phyloP scores from a whole-genome alignment of 139 green algal species.

The Diplosphaera chodatii region DNA sequence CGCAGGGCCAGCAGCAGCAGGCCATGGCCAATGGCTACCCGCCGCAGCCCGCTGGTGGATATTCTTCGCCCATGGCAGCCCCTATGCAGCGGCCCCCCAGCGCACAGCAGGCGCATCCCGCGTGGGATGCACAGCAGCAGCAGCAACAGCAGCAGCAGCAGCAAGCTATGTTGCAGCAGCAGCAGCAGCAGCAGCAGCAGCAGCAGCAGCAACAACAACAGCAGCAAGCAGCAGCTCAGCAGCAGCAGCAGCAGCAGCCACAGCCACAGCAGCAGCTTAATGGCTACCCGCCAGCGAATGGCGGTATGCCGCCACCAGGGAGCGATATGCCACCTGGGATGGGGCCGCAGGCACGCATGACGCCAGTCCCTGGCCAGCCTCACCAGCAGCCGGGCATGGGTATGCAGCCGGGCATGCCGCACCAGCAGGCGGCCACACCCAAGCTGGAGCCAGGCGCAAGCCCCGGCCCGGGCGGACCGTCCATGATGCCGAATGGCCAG shows the following conservation, averaged over 20 bases:
- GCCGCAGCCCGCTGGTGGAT: conserved; percentile 7
- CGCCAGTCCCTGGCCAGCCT: too few relatives aligned
- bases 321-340: neutral
- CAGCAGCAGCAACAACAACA: neutral
- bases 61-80: conserved; percentile 11
- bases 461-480: neutral
- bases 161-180: neutral
- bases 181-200: conserved; percentile 1
- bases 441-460: neutral
- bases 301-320: neutral
- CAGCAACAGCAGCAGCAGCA: neutral
- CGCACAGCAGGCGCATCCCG: conserved; percentile 3
- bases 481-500: neutral
- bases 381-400: neutral
- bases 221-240: neutral
- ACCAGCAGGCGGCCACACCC: neutral
- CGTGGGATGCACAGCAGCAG: neutral
- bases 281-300: neutral
- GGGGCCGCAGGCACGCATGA: too few relatives aligned
- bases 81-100: conserved; percentile 6
- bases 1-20: conserved; percentile 9
- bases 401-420: neutral
- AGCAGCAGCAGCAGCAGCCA: neutral
- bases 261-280: neutral
- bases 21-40: neutral